Base-by-base conservation (phyloP, 2,329 filamentous ascomycete species). In the Stachybotrys elegans region DNA sequence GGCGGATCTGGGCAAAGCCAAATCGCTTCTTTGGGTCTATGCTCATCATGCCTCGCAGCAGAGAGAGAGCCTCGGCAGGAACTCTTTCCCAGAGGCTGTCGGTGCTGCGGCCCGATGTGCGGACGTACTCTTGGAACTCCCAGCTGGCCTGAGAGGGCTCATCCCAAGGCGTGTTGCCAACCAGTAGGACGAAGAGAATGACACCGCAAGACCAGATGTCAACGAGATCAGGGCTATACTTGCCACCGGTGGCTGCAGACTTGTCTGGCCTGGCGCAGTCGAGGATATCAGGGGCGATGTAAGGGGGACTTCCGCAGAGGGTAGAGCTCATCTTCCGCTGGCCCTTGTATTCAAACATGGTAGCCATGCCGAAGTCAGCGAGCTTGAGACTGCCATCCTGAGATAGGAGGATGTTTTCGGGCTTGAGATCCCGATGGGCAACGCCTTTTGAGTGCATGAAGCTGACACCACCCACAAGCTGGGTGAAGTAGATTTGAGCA, bases 121-220 rank as follows among this genome's bases (percentile, higher is more conserved):
- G 79, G 32, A 87, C 73, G 61, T 95, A 98, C 64, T 96, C 90
- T 55, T 86, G 80, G 55, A 87, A 98, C 66, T 98, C 93, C 72
- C 88, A 95, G 61, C 89, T 96, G 45, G 81, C 76, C 27, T 78
- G 70, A 3, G 90, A 92, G 0, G 93, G 93, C 60, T 93, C 88
- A 58, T 97, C 93, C 93, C 93, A 98, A 0, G 93, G 93, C 2
- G 93, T 98, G 61, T 98, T 98, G 9, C 93, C 93, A 2, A 95
- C 90, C 4, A 98, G 72, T 4, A 98, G 72, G 27, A 97, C 93
- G 59, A 98, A 98, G 4, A 98, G 73, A n/a, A 98, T 94, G 43
- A 98, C 90, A 25, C 93, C 93, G 56, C 91, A 96, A 14, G 91
- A 96, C 94, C 94, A 98, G 45, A 98, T 84, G 60, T 98, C 93